Evolutionary conservation across 768 basidiomycete genomes (phyloP).

Genomic region (Kwoniella bestiolae): DNA sequence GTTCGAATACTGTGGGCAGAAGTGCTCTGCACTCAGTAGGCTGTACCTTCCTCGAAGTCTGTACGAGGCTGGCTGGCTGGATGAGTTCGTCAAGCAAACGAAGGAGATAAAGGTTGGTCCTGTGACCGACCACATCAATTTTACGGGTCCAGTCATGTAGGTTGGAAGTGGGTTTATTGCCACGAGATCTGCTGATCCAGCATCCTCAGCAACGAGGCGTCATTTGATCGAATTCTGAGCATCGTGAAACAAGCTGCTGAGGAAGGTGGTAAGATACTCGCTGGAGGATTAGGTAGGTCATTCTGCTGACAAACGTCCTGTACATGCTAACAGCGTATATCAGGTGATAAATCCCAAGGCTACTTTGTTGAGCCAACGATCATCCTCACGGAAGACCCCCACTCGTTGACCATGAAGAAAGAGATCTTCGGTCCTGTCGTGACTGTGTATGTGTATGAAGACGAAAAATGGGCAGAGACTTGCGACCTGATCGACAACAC

Average conservation of each 20-base stretch:
- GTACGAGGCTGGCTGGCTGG: constrained; percentile 86
- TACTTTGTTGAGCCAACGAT: constrained; percentile 94
- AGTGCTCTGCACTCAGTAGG: constrained; percentile 92
- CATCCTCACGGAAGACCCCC: constrained; percentile 87
- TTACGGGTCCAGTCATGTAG: constrained; percentile 90
- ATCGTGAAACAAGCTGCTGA: constrained; percentile 86
- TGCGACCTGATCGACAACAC: constrained; percentile 84
- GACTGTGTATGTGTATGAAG: constrained; percentile 88
- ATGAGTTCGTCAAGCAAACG: constrained; percentile 73
- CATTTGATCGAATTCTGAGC: constrained; percentile 81
- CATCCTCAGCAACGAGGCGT: constrained; percentile 65
- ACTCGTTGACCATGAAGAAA: constrained; percentile 83
- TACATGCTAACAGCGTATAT: too few species aligned
- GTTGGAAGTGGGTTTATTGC: too few species aligned
- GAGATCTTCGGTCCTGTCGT: constrained; percentile 97
- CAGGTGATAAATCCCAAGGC: constrained; percentile 77
- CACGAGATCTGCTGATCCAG: too few species aligned
- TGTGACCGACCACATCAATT: constrained; percentile 76
- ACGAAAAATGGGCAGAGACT: constrained; percentile 82
- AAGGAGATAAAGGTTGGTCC: constrained; percentile 84
- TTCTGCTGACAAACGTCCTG: not conserved
- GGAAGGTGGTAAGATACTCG: constrained; percentile 83
- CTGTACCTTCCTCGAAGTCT: constrained; percentile 81
- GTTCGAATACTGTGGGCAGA: constrained; percentile 98
- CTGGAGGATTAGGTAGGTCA: constrained; percentile 72